Percentiles rank a stretch among this genome's conserved stretches.
Conservation (phyloP, 441 rosid species). For the Mallotus japonicus region DNA sequence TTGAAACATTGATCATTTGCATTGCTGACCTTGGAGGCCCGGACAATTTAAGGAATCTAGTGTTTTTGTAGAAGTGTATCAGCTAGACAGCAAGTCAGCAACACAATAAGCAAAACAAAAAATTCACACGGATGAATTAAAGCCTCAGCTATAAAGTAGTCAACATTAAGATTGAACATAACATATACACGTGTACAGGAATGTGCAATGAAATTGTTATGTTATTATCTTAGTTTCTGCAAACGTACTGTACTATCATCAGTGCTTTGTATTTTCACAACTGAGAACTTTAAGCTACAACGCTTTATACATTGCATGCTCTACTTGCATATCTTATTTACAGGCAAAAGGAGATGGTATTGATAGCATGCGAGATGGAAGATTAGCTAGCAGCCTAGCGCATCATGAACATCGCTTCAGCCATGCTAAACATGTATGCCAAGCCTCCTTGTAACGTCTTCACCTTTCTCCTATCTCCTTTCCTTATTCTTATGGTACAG, state of each 20-base stretch:
- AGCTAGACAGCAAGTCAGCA: too few relatives aligned
- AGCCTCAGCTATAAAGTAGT: too few relatives aligned
- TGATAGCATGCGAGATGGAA: background rate
- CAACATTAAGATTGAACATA: too few relatives aligned
- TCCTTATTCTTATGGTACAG: background rate
- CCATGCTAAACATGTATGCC: slow-evolving; percentile 1
- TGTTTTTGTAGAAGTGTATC: too few relatives aligned
- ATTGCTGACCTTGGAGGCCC: too few relatives aligned
- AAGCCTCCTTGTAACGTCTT: slow-evolving; percentile 7
- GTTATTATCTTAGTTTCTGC: background rate
- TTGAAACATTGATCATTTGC: too few relatives aligned
- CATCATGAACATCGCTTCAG: background rate
- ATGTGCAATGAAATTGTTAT: slow-evolving; percentile 6
- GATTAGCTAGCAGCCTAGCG: slow-evolving; percentile 12
- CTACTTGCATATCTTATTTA: slow-evolving; percentile 6
- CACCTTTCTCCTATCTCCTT: slow-evolving; percentile 8
- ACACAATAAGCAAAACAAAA: too few relatives aligned
- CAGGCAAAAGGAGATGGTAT: slow-evolving; percentile 1
- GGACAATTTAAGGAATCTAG: too few relatives aligned
- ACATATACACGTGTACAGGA: background rate
- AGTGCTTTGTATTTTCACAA: slow-evolving; percentile 2
- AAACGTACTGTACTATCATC: background rate
- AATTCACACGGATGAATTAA: too few relatives aligned
- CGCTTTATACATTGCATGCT: slow-evolving; percentile 6
- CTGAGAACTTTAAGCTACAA: background rate